A percentile compares a stretch with the other conserved stretches of the same genome.
Evolutionary conservation across 2,329 filamentous ascomycete species (phyloP).

Genomic region (Fusarium sp.): DNA sequence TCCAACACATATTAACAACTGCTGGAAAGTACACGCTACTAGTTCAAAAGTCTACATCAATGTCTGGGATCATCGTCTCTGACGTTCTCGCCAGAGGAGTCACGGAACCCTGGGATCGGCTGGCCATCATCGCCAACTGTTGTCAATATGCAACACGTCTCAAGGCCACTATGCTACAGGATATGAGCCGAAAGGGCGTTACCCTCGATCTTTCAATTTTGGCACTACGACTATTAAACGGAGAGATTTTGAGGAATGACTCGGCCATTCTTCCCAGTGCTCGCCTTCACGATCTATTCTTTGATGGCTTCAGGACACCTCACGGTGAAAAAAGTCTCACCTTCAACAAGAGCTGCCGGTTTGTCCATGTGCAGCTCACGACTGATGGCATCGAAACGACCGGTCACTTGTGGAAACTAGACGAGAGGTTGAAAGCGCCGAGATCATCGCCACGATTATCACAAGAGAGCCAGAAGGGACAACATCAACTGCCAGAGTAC

Average conservation of each 20-base stretch:
- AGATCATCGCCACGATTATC: conserved; percentile 12
- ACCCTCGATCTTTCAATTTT: conserved; percentile 44
- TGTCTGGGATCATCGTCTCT: conserved; percentile 40
- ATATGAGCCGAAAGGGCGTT: background rate
- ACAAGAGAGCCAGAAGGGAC: conserved; percentile 11
- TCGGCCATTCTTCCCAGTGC: background rate
- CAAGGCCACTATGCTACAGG: conserved; percentile 27
- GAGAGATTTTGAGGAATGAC: conserved; percentile 48
- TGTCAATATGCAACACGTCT: conserved; percentile 45
- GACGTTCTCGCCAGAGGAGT: conserved; percentile 39
- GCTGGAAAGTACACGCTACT: conserved; percentile 43
- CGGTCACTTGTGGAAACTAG: conserved; percentile 43
- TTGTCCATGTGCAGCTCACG: conserved; percentile 29
- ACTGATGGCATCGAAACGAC: conserved; percentile 28
- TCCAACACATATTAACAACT: conserved; percentile 24
- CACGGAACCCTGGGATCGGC: conserved; percentile 39
- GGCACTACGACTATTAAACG: conserved; percentile 45
- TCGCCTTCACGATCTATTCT: conserved; percentile 27
- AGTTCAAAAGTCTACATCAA: conserved; percentile 34
- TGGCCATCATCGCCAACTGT: conserved; percentile 48
- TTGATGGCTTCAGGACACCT: conserved; percentile 32
- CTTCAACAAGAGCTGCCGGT: conserved; percentile 42
- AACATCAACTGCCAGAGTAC: conserved; percentile 18
- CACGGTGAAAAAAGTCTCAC: conserved; percentile 24
- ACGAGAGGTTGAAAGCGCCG: conserved; percentile 22